Conservation (phyloP, 495 filamentous ascomycete genomes). For the Penicillium cinerascens region DNA sequence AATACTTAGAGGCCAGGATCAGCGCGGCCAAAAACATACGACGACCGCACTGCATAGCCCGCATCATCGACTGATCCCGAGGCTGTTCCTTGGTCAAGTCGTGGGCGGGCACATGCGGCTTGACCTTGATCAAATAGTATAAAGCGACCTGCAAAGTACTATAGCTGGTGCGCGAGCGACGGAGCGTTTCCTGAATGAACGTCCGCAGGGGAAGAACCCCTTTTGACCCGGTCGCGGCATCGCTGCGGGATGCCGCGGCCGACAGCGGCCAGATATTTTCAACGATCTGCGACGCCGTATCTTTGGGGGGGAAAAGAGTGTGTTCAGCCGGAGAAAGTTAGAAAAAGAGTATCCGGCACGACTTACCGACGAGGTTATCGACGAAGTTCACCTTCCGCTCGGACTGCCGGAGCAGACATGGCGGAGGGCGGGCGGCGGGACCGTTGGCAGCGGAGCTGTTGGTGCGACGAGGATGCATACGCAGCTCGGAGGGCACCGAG, state of each 20-base stretch:
- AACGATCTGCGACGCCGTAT: constrained; percentile 95
- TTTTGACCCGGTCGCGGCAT: constrained; percentile 46
- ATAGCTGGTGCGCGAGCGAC: constrained; percentile 92
- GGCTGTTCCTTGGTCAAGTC: constrained; percentile 87
- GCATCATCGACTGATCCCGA: constrained; percentile 65
- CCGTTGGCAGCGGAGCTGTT: constrained; percentile 42
- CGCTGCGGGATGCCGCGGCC: constrained; percentile 45
- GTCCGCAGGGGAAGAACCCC: constrained; percentile 85
- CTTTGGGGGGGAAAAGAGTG: constrained; percentile 46
- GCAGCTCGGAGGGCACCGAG: constrained; percentile 61
- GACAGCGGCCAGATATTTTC: constrained; percentile 91
- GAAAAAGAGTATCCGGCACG: constrained; percentile 6
- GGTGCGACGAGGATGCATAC: constrained; percentile 80
- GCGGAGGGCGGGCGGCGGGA: constrained; percentile 65
- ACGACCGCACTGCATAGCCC: constrained; percentile 91
- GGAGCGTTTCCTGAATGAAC: constrained; percentile 96
- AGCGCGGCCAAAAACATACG: constrained; percentile 95
- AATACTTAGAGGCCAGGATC: constrained; percentile 92
- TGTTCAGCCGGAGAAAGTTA: constrained; percentile 19
- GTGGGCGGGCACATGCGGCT: constrained; percentile 77
- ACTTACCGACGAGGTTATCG: constrained; percentile 98
- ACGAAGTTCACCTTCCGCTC: constrained; percentile 96
- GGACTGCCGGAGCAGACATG: constrained; percentile 79
- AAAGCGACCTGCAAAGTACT: constrained; percentile 95
- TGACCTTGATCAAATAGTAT: constrained; percentile 93